Evolutionary conservation across 768 basidiomycete genomes (phyloP).

Genomic region (Podaxis sp.): DNA sequence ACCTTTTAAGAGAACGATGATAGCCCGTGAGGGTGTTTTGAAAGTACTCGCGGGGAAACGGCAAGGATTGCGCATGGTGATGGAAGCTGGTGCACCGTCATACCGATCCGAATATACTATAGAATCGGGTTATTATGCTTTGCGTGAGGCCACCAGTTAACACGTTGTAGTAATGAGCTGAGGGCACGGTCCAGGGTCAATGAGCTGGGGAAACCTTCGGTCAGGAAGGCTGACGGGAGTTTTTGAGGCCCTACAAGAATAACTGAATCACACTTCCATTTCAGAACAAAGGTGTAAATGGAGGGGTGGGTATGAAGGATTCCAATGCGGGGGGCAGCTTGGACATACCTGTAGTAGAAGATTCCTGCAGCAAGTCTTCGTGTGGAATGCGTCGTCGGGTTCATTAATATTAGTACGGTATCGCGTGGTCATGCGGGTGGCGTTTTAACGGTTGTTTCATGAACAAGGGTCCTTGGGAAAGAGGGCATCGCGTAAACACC

Average conservation of each 20-base stretch:
- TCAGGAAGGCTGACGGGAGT: not conserved
- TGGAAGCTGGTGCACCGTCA: slow-evolving; percentile 16
- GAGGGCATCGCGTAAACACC: not conserved
- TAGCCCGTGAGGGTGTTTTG: not conserved
- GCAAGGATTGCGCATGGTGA: slow-evolving; percentile 23
- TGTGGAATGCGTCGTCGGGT: slow-evolving; percentile 9
- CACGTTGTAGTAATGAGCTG: slow-evolving; percentile 10
- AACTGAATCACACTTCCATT: not conserved
- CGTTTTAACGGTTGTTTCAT: slow-evolving; percentile 1
- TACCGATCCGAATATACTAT: slow-evolving; percentile 5
- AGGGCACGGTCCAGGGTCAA: not conserved
- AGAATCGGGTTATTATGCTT: slow-evolving; percentile 11
- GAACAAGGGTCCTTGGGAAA: slow-evolving; percentile 1
- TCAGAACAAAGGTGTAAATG: not conserved
- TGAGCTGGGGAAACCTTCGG: not conserved
- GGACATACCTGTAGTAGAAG: not conserved
- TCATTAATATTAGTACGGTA: slow-evolving; percentile 19
- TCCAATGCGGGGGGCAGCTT: not conserved
- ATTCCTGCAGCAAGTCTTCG: not conserved
- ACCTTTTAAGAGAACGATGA: slow-evolving; percentile 19
- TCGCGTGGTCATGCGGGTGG: slow-evolving; percentile 18
- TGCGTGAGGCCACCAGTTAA: slow-evolving; percentile 5
- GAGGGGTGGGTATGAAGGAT: not conserved
- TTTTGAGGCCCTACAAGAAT: not conserved
- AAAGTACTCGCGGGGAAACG: slow-evolving; percentile 6